A percentile compares a stretch with the other conserved stretches of the same genome.
These are phyloP conservation scores for Colletotrichum siamense DNA, from an alignment of 2,329 filamentous ascomycete species.

Conservation along the genomic window DNA sequence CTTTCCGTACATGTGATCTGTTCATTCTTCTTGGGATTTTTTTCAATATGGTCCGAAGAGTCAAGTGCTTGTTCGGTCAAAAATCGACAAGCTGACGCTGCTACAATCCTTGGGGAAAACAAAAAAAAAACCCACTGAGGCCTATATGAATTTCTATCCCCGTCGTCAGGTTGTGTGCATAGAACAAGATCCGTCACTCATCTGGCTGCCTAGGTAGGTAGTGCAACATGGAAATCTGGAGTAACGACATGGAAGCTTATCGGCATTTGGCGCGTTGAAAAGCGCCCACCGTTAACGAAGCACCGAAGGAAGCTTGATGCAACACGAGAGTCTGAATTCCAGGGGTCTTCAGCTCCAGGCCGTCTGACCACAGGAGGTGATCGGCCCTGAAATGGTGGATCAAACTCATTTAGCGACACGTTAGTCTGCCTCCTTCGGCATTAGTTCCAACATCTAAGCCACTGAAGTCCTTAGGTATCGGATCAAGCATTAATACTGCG, in stretches of 20 bases:
- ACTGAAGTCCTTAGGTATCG: not conserved
- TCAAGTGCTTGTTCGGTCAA: not conserved
- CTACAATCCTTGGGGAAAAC: not conserved
- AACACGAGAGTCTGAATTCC: not conserved
- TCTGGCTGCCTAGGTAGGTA: not conserved
- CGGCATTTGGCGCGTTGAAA: not conserved
- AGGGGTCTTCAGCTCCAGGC: not conserved
- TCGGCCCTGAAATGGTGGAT: not conserved
- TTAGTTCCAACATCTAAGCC: not conserved
- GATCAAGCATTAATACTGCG: not conserved
- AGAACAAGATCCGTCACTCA: not conserved
- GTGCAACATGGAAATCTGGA: not conserved
- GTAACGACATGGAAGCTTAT: not conserved
- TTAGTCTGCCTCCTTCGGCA: not conserved
- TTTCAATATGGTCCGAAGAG: not conserved
- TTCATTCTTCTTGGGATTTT: rapidly evolving
- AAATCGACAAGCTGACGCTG: not conserved
- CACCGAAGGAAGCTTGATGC: not conserved
- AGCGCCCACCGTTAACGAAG: not conserved
- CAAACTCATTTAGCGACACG: not conserved
- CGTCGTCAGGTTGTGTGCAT: not conserved
- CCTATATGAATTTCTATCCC: not conserved
- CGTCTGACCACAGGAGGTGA: not conserved
- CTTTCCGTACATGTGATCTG: no score
- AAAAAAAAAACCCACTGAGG: not conserved